Evolutionary conservation across 768 basidiomycete species (phyloP), one percentile per base, ranked within the genome.

Genomic region (Tulasnella sp.): DNA sequence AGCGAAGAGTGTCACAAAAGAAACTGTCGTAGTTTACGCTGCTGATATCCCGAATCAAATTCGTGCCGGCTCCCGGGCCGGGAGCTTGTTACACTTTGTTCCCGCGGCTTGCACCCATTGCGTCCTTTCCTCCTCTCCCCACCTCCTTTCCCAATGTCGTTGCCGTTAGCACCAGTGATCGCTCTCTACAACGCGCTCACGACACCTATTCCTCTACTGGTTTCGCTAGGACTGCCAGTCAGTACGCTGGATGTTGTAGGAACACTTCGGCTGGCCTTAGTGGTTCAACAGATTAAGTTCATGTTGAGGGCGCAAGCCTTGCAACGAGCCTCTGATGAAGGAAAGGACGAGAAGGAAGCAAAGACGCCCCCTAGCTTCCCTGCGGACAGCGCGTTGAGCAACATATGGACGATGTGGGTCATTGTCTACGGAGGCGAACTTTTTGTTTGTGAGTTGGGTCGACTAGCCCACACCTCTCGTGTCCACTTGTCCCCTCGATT

Each of bases 391-490:
- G 67, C 38, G 37, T 25, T 77, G 69, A 31, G 45, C 29, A 75
- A n/a, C 29, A 88, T 79, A 81, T 87, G 22, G 81, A 86, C 5
- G 0, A 89, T 89, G 2, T 83, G 91, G 39, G 83, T 88, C 17
- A 89, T 93, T 37, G 91, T 93, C 0, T 93, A 89, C 80, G 92
- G 92, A 11, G 93, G 93, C n/a, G 91, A 93, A 82, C 89, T 88
- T 1, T 83, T 92, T 69, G 85, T 86, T 74, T 87, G 92, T 91
- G 38, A 68, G 75, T 76, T 37, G 14, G 54, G 54, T 2, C 58
- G 58, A 29, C 4, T n/a, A n/a, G n/a, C n/a, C n/a, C n/a, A n/a
- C n/a, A n/a, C 29, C 29, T 29, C 58, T 25, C 12, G 25, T 17
- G 52, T 64, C 22, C 8, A n/a, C 19, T 14, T n/a, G n/a, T 52